Percentiles rank a stretch among this genome's conserved stretches.
Evolutionary conservation across 2,329 filamentous ascomycete genomes (phyloP).

Genomic region (Fusarium duplospermum): DNA sequence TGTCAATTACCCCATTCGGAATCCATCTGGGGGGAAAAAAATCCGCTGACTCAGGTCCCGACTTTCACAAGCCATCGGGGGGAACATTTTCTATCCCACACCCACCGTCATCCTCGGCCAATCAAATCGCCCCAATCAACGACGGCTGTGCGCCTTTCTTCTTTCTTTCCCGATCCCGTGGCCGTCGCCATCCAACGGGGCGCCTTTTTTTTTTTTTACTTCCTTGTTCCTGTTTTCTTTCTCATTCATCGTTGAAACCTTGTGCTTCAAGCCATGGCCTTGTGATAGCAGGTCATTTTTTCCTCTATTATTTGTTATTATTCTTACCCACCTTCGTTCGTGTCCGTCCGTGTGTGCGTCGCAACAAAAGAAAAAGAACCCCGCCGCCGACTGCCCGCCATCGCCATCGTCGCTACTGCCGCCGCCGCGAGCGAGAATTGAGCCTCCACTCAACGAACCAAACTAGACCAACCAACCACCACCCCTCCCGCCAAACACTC

Average conservation of each 20-base stretch:
- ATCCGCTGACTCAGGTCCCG: slow-evolving; percentile 24
- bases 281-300: slow-evolving; percentile 15
- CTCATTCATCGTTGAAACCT: neutral
- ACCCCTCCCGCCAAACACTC: slow-evolving; percentile 31
- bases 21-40: neutral
- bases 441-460: slow-evolving; percentile 13
- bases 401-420: neutral
- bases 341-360: neutral
- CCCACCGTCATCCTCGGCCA: slow-evolving; percentile 36
- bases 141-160: slow-evolving; percentile 24
- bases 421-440: neutral
- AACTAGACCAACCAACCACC: slow-evolving; percentile 19
- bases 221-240: slow-evolving; percentile 9
- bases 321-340: neutral
- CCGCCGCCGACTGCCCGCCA: slow-evolving; percentile 19
- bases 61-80: slow-evolving; percentile 43
- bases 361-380: slow-evolving; percentile 11
- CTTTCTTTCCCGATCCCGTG: slow-evolving; percentile 24
- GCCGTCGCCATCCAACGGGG: slow-evolving; percentile 18
- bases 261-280: slow-evolving; percentile 11
- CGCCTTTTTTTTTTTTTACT: slow-evolving; percentile 2
- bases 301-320: neutral
- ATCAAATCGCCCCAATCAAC: slow-evolving; percentile 30
- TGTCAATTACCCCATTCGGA: slow-evolving; percentile 4
- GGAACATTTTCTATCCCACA: neutral